Evolutionary conservation across 805 yeast genomes (phyloP), one percentile per base, ranked within the genome.

Genomic region (Millerozyma acaciae): DNA sequence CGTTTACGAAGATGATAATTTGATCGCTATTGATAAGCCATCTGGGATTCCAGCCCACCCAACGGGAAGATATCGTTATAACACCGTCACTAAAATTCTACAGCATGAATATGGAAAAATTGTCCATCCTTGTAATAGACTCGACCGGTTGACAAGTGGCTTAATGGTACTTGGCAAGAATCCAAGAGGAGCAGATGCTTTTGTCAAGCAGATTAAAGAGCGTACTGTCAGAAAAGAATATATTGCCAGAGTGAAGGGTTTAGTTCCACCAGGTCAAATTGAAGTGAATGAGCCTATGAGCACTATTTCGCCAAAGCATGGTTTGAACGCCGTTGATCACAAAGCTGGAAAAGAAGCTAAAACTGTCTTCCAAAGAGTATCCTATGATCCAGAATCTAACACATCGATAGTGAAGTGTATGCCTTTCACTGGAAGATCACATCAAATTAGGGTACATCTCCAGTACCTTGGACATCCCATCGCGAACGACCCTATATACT

Each of bases 11-110:
- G 80, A 86, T 53, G 87, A 81, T 6, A 75, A 83, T 31, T 53
- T 87, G 15, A 67, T 93, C 4, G 94, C 84, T 3, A 80, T 93
- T 15, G 95, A 90, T 55, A 93, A 93, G 44, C 98, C 98, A 0
- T 74, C 93, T 4, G 97, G 98, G 0, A 72, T 93, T 2, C 97
- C 98, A 0, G 95, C 86, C 0, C 98, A 93, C 55, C 97, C 98
- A 3, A 83, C 96, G 0, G 98, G 97, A 0, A 62, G 89, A 42
- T 78, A 80, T 67, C 52, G 93, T 51, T 76, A 77, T 57, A 76
- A 80, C 53, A 76, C 95, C 0, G 73, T 86, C 14, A 84, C 94
- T 8, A 81, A 80, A 53, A 75, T 87, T 4, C 58, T 93, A 44
- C 80, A 85, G 54, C 75, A 77, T 34, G 94, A 89, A 47, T 55